Conservation (phyloP, 225 moss, liverwort and hornwort genomes). For the Pseudisothecium myosuroides region DNA sequence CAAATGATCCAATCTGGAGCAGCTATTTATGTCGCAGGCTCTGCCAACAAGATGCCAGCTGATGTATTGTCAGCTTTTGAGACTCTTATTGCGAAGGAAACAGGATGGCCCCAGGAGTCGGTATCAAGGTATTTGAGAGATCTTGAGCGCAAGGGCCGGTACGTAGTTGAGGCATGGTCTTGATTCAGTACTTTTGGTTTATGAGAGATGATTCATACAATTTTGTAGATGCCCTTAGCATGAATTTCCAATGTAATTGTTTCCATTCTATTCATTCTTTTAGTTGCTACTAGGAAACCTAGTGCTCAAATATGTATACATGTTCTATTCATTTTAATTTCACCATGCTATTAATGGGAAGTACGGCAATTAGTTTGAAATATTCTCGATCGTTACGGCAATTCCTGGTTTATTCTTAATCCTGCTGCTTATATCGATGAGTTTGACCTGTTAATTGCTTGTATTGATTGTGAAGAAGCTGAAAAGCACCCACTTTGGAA, state of each 20-base stretch:
- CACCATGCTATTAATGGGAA: not conserved
- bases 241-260: not conserved
- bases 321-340: not conserved
- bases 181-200: not conserved
- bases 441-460: not conserved
- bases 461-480: not conserved
- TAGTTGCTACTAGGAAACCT: not conserved
- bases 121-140: conserved; percentile 76
- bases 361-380: not conserved
- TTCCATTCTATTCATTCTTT: conserved; percentile 5
- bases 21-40: conserved; percentile 81
- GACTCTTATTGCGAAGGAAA: conserved; percentile 47
- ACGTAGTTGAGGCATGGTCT: conserved; percentile 82
- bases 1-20: conserved; percentile 70
- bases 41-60: conserved; percentile 95
- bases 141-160: conserved; percentile 69
- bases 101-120: conserved; percentile 56
- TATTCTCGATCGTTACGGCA: not conserved
- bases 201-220: not conserved
- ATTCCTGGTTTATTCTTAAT: not conserved
- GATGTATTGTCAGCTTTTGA: conserved; percentile 85
- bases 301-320: not conserved
- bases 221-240: conserved; percentile 2
- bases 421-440: not conserved
- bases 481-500: not conserved